Evolutionary conservation across 164 flowering plant species (phyloP).

Genomic region (Sedum album): DNA sequence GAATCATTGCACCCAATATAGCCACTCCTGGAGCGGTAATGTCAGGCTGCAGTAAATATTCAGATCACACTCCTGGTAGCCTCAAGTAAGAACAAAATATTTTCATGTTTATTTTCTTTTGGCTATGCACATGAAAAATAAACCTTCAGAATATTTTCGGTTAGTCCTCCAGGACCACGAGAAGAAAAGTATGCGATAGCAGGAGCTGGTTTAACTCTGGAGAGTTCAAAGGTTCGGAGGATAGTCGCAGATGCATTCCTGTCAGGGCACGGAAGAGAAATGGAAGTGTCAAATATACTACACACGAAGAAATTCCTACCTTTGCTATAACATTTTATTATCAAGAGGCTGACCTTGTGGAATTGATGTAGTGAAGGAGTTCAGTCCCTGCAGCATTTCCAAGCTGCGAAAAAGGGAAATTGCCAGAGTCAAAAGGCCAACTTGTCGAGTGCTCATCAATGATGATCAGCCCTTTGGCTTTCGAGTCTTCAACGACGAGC

Average conservation of each 20-base stretch:
- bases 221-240: constrained; percentile 36
- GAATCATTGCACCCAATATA: constrained; percentile 51
- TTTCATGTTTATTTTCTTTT: background rate
- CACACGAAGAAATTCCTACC: background rate
- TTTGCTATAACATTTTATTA: background rate
- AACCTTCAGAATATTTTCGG: constrained; percentile 80
- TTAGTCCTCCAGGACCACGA: constrained; percentile 61
- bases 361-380: constrained; percentile 57
- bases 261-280: background rate
- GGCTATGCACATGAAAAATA: background rate
- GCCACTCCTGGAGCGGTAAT: constrained; percentile 71
- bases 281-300: background rate
- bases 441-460: constrained; percentile 30
- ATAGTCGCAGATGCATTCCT: constrained; percentile 72
- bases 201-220: constrained; percentile 51
- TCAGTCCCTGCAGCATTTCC: constrained; percentile 34
- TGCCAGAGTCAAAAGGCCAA: constrained; percentile 52
- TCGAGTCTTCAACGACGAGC: constrained; percentile 52
- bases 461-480: constrained; percentile 57
- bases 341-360: constrained; percentile 40
- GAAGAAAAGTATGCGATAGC: constrained; percentile 72
- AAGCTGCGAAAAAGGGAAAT: constrained; percentile 52
- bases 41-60: constrained; percentile 43
- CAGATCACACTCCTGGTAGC: too few species aligned
- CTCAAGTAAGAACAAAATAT: background rate